Conservation (phyloP, 805 yeast genomes). For the Tanozyma kutaoensis region DNA sequence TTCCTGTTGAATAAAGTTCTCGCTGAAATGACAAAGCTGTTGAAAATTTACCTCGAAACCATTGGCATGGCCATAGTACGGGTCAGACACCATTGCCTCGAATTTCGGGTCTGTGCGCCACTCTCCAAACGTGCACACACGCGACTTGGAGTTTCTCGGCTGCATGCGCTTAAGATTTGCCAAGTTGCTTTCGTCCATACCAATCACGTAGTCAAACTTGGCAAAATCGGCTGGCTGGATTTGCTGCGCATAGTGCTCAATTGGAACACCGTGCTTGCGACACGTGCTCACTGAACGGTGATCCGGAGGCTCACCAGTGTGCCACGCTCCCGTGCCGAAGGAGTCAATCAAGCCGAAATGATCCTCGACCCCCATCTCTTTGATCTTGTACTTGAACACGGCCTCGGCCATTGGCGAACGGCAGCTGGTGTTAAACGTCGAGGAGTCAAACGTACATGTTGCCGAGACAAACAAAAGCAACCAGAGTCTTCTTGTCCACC, state of each 20-base stretch:
- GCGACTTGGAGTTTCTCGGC: slow-evolving; percentile 37
- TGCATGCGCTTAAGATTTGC: slow-evolving; percentile 34
- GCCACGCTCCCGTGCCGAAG: slow-evolving; percentile 82
- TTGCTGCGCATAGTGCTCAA: slow-evolving; percentile 65
- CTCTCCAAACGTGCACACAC: slow-evolving; percentile 64
- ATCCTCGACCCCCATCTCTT: slow-evolving; percentile 28
- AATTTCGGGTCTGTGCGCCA: slow-evolving; percentile 45
- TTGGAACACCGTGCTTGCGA: slow-evolving; percentile 56
- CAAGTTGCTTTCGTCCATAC: slow-evolving; percentile 57
- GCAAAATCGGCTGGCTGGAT: slow-evolving; percentile 36
- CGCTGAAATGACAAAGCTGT: slow-evolving; percentile 66
- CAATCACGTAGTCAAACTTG: slow-evolving; percentile 54
- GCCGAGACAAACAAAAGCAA: slow-evolving; percentile 86
- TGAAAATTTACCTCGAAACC: slow-evolving; percentile 74
- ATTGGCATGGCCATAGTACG: slow-evolving; percentile 78
- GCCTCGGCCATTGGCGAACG: slow-evolving; percentile 99
- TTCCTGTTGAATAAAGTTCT: slow-evolving; percentile 50
- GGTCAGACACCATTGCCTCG: slow-evolving; percentile 64
- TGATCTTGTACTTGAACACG: slow-evolving; percentile 56
- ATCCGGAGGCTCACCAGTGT: slow-evolving; percentile 76
- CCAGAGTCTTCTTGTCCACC: slow-evolving; percentile 25
- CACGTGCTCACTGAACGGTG: slow-evolving; percentile 59
- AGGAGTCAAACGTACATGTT: slow-evolving; percentile 47
- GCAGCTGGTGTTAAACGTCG: slow-evolving; percentile 35
- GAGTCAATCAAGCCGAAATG: slow-evolving; percentile 59